Percentiles rank a stretch among this genome's conserved stretches.
Evolutionary conservation across 257 asterid species (phyloP).

Genomic region (Solanum pinnatisectum): DNA sequence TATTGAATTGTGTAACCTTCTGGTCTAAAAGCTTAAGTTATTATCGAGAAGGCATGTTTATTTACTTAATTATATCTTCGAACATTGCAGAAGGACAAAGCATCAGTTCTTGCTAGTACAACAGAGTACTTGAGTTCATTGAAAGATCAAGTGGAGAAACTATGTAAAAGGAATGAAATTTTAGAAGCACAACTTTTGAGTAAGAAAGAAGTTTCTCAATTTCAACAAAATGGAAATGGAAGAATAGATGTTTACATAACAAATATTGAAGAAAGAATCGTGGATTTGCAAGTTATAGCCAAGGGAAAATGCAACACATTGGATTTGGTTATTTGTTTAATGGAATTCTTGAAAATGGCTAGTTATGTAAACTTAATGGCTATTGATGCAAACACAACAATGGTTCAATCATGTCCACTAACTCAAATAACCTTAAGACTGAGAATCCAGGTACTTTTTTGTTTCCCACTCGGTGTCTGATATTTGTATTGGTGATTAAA

Average conservation of each 20-base stretch:
- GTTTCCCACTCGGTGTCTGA: neutral
- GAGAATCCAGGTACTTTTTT: constrained; percentile 39
- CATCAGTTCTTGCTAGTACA: constrained; percentile 63
- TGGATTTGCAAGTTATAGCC: constrained; percentile 47
- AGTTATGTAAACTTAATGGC: constrained; percentile 23
- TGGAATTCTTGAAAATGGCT: constrained; percentile 47
- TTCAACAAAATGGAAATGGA: constrained; percentile 1
- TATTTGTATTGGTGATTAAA: neutral
- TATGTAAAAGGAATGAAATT: constrained; percentile 26
- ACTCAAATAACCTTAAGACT: constrained; percentile 35
- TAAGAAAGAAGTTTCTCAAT: neutral
- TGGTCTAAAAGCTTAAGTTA: neutral
- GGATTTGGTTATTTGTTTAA: constrained; percentile 31
- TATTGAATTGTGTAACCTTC: neutral
- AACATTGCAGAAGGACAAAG: constrained; percentile 59
- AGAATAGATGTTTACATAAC: constrained; percentile 25
- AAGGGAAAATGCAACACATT: constrained; percentile 30
- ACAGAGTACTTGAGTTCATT: constrained; percentile 41
- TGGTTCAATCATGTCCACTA: constrained; percentile 22
- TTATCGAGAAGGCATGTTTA: neutral
- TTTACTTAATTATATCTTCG: neutral
- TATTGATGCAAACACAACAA: constrained; percentile 37
- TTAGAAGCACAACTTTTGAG: constrained; percentile 27
- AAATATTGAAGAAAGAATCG: constrained; percentile 25
- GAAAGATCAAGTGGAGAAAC: constrained; percentile 48